These are phyloP conservation scores for Yarrowia divulgata DNA, from an alignment of 805 yeast species.

Conservation along the genomic window DNA sequence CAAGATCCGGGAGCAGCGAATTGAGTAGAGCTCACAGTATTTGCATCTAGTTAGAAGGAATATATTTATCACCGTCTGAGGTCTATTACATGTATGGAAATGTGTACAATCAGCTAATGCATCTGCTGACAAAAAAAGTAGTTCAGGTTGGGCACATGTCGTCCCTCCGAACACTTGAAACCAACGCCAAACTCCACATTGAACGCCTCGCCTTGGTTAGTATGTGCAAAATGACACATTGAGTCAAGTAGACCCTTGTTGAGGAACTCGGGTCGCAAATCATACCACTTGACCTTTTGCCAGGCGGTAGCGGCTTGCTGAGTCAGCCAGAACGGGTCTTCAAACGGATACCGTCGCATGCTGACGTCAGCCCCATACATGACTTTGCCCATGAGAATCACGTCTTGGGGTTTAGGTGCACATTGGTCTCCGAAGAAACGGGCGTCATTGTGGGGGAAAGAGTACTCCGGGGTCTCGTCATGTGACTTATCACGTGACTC, in stretches of 20 bases:
- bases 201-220: conserved; percentile 24
- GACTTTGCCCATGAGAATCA: not conserved
- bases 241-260: not conserved
- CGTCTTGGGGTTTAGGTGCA: conserved; percentile 13
- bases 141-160: conserved; percentile 13
- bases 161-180: conserved; percentile 11
- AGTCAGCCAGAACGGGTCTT: not conserved
- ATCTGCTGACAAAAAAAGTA: conserved; percentile 19
- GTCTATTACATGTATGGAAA: not conserved
- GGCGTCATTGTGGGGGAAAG: conserved; percentile 17
- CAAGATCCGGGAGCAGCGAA: conserved; percentile 14
- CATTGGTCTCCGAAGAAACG: conserved; percentile 29
- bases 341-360: conserved; percentile 25
- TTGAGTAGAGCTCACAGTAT: not conserved
- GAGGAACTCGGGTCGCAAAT: not conserved
- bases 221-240: conserved; percentile 32
- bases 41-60: conserved; percentile 13
- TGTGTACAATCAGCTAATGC: not conserved
- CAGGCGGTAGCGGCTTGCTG: conserved; percentile 27
- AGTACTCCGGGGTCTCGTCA: not conserved
- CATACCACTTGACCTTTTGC: conserved; percentile 27
- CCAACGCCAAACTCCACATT: conserved; percentile 27
- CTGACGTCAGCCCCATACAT: conserved; percentile 21
- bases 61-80: conserved; percentile 1
- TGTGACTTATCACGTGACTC: not conserved